Evolutionary conservation across 768 basidiomycete species (phyloP).

Genomic region (Boletus sensibilis): DNA sequence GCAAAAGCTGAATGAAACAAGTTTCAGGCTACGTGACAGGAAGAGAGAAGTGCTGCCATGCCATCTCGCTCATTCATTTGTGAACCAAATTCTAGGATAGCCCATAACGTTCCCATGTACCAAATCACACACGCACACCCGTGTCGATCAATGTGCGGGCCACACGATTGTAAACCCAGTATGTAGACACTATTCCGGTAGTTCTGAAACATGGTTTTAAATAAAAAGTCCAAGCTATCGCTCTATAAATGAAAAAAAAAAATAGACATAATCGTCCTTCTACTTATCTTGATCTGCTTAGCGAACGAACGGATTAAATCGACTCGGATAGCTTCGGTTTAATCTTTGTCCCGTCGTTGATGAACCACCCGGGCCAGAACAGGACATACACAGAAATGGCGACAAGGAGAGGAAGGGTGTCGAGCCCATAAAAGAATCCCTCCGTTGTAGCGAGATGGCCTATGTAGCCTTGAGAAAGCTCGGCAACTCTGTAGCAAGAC

Average conservation of each 20-base stretch:
- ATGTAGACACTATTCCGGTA: neutral
- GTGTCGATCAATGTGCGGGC: neutral
- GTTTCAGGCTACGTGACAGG: too few species aligned
- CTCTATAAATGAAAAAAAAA: neutral
- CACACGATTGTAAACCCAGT: neutral
- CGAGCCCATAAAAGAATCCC: conserved; percentile 62
- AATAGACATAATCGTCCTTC: neutral
- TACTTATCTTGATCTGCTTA: neutral
- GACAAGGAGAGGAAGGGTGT: conserved; percentile 64
- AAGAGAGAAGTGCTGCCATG: too few species aligned
- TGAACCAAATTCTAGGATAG: too few species aligned
- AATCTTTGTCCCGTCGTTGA: conserved; percentile 13
- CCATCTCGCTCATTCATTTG: too few species aligned
- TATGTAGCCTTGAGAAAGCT: conserved; percentile 61
- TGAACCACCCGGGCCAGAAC: conserved; percentile 68
- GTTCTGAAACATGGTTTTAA: neutral
- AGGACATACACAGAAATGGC: conserved; percentile 54
- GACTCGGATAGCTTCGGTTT: conserved; percentile 29
- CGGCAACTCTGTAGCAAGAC: conserved; percentile 58
- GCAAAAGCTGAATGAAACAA: too few species aligned
- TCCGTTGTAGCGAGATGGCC: conserved; percentile 60
- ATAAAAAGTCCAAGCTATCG: neutral
- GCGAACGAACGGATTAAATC: neutral
- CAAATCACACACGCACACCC: too few species aligned
- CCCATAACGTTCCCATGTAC: too few species aligned